Conservation (phyloP, 108 stramenopile species). For the Skeletonema menzelii region DNA sequence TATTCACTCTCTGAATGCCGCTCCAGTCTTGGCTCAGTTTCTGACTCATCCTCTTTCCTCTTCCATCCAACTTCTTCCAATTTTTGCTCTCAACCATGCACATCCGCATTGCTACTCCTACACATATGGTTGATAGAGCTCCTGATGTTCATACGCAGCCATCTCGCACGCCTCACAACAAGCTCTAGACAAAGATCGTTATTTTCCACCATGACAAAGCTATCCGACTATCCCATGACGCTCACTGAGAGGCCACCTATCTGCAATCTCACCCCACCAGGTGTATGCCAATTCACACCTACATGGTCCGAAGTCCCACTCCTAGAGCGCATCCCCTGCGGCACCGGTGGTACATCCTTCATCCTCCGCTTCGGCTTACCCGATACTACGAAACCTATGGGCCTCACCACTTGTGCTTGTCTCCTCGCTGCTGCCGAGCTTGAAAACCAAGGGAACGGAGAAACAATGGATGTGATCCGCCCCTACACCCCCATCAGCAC, state of each 20-base stretch:
- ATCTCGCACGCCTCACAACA: background rate
- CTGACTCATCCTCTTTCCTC: no score
- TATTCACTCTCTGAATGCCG: no score
- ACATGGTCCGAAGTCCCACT: slow-evolving; percentile 58
- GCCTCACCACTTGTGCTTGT: slow-evolving; percentile 89
- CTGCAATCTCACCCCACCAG: slow-evolving; percentile 57
- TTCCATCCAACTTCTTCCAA: no score
- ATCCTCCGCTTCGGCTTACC: slow-evolving; percentile 76
- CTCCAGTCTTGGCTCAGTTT: no score
- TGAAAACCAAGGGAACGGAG: slow-evolving; percentile 35
- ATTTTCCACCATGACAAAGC: slow-evolving; percentile 1
- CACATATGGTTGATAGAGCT: no score
- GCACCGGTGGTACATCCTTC: slow-evolving; percentile 48
- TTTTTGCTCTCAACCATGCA: no score
- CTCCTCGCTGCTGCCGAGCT: slow-evolving; percentile 81
- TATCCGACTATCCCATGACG: slow-evolving; percentile 23
- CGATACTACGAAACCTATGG: slow-evolving; percentile 56
- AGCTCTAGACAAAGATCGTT: background rate
- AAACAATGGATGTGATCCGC: slow-evolving; percentile 65
- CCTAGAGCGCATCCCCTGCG: slow-evolving; percentile 51
- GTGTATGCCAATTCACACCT: slow-evolving; percentile 70
- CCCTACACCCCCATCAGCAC: slow-evolving; percentile 96
- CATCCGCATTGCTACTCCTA: no score
- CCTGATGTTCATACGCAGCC: background rate
- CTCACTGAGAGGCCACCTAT: slow-evolving; percentile 34